Evolutionary conservation across 2,329 filamentous ascomycete species (phyloP).

Genomic region (Colletotrichum tamarilloi): DNA sequence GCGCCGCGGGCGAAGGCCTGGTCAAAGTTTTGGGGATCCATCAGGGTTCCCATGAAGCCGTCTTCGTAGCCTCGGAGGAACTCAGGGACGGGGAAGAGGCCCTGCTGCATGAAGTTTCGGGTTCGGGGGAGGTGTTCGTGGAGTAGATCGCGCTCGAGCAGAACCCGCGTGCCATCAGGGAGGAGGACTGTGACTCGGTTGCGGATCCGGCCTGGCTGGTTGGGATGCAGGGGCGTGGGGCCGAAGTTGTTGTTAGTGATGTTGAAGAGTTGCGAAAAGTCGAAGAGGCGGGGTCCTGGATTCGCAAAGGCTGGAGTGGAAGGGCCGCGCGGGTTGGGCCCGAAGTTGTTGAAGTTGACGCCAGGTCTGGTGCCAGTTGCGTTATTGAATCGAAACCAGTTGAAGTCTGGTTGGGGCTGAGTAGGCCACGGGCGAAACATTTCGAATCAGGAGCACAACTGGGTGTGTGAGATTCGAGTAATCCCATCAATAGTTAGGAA

Average conservation of each 20-base stretch:
- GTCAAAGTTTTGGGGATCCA: constrained; percentile 1
- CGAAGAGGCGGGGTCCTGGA: not conserved
- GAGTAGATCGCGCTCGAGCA: constrained; percentile 27
- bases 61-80: constrained; percentile 28
- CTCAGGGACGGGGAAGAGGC: constrained; percentile 22
- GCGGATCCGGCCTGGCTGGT: constrained; percentile 9
- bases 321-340: not conserved
- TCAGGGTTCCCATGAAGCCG: not conserved
- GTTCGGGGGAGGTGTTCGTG: constrained; percentile 30
- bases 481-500: too few relatives aligned
- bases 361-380: not conserved
- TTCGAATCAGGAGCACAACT: not conserved
- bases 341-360: constrained; percentile 28
- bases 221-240: not conserved
- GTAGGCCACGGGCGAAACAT: constrained; percentile 29
- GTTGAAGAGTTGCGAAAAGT: constrained; percentile 26
- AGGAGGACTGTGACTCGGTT: constrained; percentile 29
- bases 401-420: not conserved
- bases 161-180: constrained; percentile 8
- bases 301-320: not conserved
- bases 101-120: constrained; percentile 6
- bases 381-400: constrained; percentile 9
- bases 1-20: constrained; percentile 4
- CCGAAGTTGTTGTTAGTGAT: not conserved
- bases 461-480: too few relatives aligned